Evolutionary conservation across 306 rosid species (phyloP).

Genomic region (Senna tora): DNA sequence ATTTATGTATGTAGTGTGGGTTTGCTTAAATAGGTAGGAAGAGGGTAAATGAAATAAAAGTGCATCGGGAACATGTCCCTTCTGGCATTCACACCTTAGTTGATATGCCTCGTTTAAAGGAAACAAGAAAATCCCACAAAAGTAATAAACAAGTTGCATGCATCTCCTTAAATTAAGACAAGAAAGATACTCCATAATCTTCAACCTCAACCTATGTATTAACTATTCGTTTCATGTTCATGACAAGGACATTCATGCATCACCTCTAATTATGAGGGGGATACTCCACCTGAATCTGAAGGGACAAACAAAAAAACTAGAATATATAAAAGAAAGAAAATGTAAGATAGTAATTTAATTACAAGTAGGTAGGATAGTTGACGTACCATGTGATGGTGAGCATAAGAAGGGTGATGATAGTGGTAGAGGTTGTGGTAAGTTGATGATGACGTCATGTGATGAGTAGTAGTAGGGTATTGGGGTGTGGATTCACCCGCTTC

Average conservation of each 20-base stretch:
- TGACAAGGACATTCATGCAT: conserved; percentile 11
- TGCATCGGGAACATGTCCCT: conserved; percentile 34
- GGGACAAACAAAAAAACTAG: conserved; percentile 24
- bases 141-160: conserved; percentile 42
- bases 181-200: conserved; percentile 52
- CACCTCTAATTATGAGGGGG: conserved; percentile 21
- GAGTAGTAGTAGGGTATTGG: conserved; percentile 14
- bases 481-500: conserved; percentile 42
- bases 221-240: conserved; percentile 38
- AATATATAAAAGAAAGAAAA: too few relatives aligned
- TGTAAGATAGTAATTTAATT: too few relatives aligned
- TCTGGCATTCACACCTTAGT: conserved; percentile 39
- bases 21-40: conserved; percentile 12
- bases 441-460: conserved; percentile 37
- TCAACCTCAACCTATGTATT: conserved; percentile 39
- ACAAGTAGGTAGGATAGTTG: conserved; percentile 43
- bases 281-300: conserved; percentile 15
- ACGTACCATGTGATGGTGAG: conserved; percentile 68
- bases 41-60: too few relatives aligned
- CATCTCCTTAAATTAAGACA: conserved; percentile 46
- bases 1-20: too few relatives aligned
- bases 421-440: conserved; percentile 44
- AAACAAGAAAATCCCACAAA: conserved; percentile 47
- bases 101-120: conserved; percentile 54
- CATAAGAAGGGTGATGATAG: conserved; percentile 35